Evolutionary conservation across 306 rosid genomes (phyloP), one percentile per base, ranked within the genome.

Genomic region (Lathyrus tuberosus): DNA sequence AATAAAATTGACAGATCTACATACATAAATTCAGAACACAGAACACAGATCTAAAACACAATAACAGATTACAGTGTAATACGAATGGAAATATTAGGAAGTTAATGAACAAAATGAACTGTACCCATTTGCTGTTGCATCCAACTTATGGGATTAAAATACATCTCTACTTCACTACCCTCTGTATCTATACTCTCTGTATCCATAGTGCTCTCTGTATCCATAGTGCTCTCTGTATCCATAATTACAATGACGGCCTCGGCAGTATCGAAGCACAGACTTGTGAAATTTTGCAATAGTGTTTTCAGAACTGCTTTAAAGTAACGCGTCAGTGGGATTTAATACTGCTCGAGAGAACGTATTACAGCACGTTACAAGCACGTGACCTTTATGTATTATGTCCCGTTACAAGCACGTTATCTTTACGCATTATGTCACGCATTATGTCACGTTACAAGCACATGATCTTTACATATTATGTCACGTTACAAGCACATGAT

Each of bases 11-110:
- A 67, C n/a, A 67, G 37, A 71, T 38, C 53, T 44, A 74, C 38
- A 37, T 17, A 57, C 38, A 61, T 66, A 78, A 57, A 64, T 56
- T 75, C 61, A 44, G 78, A 65, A 65, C 60, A 6, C 70, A 53
- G 26, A 20, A 6, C 70, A 53, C 48, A 20, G 35, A 74, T 62
- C 66, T 3, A 8, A 54, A 68, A 46, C 37, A 58, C 10, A 10
- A 58, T 10, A 66, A 78, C 42, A 67, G 46, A 73, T 31, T 15
- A 42, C 37, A 67, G 37, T 54, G 14, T 33, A 24, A 35, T 61
- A 42, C 15, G 1, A 28, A 62, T 8, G n/a, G 59, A 22, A 69
- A 69, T 22, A 26, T 48, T 38, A 66, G 62, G 57, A 62, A 63
- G 59, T 15, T 10, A 35, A 74, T 48, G 37, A 67, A 68, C 70